Conservation (phyloP, 1,284 basidiomycete genomes). For the Cystobasidium sp. region DNA sequence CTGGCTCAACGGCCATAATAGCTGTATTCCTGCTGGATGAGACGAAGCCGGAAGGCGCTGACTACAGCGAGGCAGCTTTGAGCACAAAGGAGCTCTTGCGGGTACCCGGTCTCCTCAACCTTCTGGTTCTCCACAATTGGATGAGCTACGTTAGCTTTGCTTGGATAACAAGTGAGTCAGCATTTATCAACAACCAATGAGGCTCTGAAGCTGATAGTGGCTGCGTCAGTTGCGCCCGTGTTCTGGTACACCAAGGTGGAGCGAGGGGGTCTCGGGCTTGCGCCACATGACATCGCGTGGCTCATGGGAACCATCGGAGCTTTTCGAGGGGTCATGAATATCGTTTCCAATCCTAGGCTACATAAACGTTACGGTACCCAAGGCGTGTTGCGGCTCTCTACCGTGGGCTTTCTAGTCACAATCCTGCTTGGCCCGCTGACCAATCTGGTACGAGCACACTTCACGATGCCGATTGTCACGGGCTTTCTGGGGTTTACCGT, state of each 20-base stretch:
- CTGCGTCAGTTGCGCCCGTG: not conserved
- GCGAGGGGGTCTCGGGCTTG: conserved; percentile 12
- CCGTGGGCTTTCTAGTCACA: not conserved
- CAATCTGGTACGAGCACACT: not conserved
- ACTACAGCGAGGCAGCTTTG: not conserved
- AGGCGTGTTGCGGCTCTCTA: not conserved
- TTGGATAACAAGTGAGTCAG: not conserved
- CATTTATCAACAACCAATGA: not conserved
- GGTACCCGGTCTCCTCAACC: not conserved
- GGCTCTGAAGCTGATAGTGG: no score
- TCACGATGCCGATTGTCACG: not conserved
- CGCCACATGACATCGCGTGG: not conserved
- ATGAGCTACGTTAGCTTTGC: not conserved
- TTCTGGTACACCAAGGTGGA: conserved; percentile 18
- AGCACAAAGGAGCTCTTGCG: not conserved
- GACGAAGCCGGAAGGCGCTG: not conserved
- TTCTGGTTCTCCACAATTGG: not conserved
- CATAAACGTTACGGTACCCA: conserved; percentile 2
- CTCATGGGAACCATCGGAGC: not conserved
- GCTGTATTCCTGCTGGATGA: not conserved
- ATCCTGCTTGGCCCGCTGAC: not conserved
- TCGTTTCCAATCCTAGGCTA: not conserved
- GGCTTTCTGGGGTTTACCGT: not conserved
- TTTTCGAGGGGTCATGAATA: not conserved
- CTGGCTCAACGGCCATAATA: not conserved